Base-by-base conservation (phyloP, 768 basidiomycete species). In the Scleroderma citrinum region DNA sequence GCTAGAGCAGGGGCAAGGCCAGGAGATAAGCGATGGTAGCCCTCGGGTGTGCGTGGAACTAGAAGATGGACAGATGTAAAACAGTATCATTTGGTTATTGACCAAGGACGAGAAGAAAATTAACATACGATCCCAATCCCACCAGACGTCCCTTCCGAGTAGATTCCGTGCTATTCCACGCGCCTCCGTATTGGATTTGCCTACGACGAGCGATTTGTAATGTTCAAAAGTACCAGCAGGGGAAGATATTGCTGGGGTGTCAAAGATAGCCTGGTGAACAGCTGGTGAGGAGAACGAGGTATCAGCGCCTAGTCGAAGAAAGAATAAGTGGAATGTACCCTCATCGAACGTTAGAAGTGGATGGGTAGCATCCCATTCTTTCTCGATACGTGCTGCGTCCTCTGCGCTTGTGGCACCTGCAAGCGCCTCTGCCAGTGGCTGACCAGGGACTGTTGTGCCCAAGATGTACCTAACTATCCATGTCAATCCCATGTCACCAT, bases 1-100 rank as follows among this genome's bases (percentile, higher is more conserved):
- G 86, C 84, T 61, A 92, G 80, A 11, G 92, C 93, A 6, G 87
- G 77, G 58, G 85, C 83, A 41, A 92, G 69, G 13, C 92, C 92
- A 7, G 89, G 82, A 24, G 81, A 81, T 56, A 84, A 89, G 64
- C 91, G 91, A 59, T 94, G 89, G 65, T 91, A 94, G 13, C 93
- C 93, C 71, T 95, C 92, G 23, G 83, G 78, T 1, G 92, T 96
- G 24, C 90, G 80, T 6, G 92, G 90, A 40, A 85, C 89, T 91
- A 53, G 14, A 26, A 24, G n/a, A 20, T 50, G 5, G n/a, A 39
- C 31, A 44, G 26, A 31, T 46, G 51, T 29, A 44, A 45, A 16
- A 1, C 17, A n/a, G n/a, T 40, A 12, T 40, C 50, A 41, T 60
- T 37, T 12, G 24, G 1, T 1, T 31, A 19, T 13, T 32, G 44